Evolutionary conservation across 2,329 filamentous ascomycete species (phyloP), one percentile per base, ranked within the genome.

Genomic region (Penicillium sp.): DNA sequence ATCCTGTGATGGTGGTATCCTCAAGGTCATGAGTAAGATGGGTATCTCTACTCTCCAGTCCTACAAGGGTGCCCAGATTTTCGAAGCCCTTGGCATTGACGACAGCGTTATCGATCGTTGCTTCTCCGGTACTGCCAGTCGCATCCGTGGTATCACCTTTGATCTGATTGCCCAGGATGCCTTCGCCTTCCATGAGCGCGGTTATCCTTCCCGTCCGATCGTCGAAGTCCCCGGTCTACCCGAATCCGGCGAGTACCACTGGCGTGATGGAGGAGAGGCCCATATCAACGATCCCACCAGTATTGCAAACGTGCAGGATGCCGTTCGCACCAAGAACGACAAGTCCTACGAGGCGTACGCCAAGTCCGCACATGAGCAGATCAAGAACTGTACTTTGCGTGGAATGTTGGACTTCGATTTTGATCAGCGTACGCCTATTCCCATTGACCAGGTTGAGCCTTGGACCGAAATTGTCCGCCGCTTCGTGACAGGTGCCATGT

Each of bases 21-120:
- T 97, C 57, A 97, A 97, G 73, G 91, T 97, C 68, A 97, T 97
- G 91, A 93, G 86, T 70, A 97, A 97, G 78, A 97, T 97, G 91
- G 91, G 91, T 75, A 97, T 97, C 57, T 96, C 91, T 6, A 97
- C 91, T 29, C 77, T 97, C 40, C 88, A 91, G 64, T 91, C 86
- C 59, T 97, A 97, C 77, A 97, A 97, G 77, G 91, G 91, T 65
- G 91, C 91, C 49, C 91, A 97, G 75, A 97, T 97, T 57, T 97
- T 96, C 61, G 91, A 97, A 69, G 89, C 90, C 43, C 84, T 97
- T 38, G 91, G 91, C 72, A 83, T 96, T 31, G 90, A 96, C 64
- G 90, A 95, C 68, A 78, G 79, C 19, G 90, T 97, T 41, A 87
- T 97, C 46, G 90, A 97, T 67, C 84, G 88, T 60, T 96, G 90